These are phyloP conservation scores for Coemansia sp. DNA, from an alignment of 192 early-diverging fungal species.

Conservation along the genomic window DNA sequence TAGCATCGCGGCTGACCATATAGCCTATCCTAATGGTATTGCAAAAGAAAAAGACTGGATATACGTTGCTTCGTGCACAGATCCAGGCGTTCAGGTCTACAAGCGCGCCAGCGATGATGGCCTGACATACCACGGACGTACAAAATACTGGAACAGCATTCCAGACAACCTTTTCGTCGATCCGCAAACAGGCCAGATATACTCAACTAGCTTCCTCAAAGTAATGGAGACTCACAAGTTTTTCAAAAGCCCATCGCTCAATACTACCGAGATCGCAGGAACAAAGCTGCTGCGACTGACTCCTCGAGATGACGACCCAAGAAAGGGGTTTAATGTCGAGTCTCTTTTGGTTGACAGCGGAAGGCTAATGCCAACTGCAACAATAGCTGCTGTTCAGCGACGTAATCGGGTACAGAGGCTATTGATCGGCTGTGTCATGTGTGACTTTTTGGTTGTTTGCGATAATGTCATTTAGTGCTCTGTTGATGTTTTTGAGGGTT, in stretches of 20 bases:
- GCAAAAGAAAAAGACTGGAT: constrained; percentile 30
- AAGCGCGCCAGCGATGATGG: constrained; percentile 1
- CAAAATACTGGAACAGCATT: constrained; percentile 19
- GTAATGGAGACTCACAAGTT: constrained; percentile 23
- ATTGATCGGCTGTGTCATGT: constrained; percentile 43
- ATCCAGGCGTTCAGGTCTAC: constrained; percentile 41
- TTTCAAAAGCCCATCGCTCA: constrained; percentile 29
- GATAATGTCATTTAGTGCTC: constrained; percentile 9
- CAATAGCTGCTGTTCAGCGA: constrained; percentile 44
- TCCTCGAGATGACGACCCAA: constrained; percentile 7
- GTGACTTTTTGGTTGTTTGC: constrained; percentile 27
- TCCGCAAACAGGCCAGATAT: constrained; percentile 37
- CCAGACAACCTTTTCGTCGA: constrained; percentile 47
- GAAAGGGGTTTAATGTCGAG: constrained; percentile 20
- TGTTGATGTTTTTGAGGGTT: too few relatives aligned
- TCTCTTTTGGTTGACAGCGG: constrained; percentile 38
- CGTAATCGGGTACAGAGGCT: constrained; percentile 33
- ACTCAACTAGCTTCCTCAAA: constrained; percentile 36
- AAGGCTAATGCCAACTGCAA: constrained; percentile 42
- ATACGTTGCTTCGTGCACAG: constrained; percentile 42
- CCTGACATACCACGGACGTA: constrained; percentile 23
- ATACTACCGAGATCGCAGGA: constrained; percentile 29
- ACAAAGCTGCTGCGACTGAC: constrained; percentile 35
- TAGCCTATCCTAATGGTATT: constrained; percentile 50
- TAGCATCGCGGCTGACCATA: constrained; percentile 21